Evolutionary conservation across 106 monocot species (phyloP).

Genomic region (Acorus calamus): DNA sequence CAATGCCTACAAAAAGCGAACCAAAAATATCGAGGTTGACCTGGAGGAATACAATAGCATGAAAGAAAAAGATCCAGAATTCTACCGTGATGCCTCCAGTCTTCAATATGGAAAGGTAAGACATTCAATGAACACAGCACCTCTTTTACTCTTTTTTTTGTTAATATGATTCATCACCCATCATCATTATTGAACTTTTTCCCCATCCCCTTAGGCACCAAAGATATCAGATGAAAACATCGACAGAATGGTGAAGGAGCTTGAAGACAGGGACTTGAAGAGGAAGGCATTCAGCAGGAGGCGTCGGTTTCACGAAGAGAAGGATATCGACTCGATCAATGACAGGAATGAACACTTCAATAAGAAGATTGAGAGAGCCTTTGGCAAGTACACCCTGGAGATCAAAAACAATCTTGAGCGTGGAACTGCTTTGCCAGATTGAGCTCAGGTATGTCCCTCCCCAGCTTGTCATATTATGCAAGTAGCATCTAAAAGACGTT

Average conservation of each 20-base stretch:
- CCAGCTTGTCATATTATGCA: too few species aligned
- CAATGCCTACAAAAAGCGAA: slow-evolving; percentile 87
- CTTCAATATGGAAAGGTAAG: slow-evolving; percentile 94
- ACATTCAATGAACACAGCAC: neutral
- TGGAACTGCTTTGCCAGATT: slow-evolving; percentile 71
- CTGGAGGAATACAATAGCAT: slow-evolving; percentile 94
- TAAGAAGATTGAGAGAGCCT: slow-evolving; percentile 99
- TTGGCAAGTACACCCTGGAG: slow-evolving; percentile 95
- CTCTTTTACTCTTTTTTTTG: slow-evolving; percentile 1
- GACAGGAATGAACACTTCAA: slow-evolving; percentile 99
- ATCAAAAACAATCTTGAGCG: slow-evolving; percentile 99
- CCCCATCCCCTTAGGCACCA: slow-evolving; percentile 19
- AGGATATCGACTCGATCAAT: slow-evolving; percentile 96
- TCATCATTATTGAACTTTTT: neutral
- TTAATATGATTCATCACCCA: neutral
- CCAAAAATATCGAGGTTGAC: slow-evolving; percentile 69
- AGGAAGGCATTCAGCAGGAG: slow-evolving; percentile 81
- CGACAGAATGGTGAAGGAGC: slow-evolving; percentile 90
- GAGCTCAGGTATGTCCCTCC: too few species aligned
- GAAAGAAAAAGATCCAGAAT: slow-evolving; percentile 92
- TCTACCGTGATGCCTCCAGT: slow-evolving; percentile 88
- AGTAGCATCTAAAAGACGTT: too few species aligned
- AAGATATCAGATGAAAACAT: slow-evolving; percentile 71
- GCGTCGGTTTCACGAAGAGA: slow-evolving; percentile 90
- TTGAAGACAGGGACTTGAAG: slow-evolving; percentile 65